Base-by-base conservation (phyloP, 2,329 filamentous ascomycete species). In the Calonectria hongkongensis region DNA sequence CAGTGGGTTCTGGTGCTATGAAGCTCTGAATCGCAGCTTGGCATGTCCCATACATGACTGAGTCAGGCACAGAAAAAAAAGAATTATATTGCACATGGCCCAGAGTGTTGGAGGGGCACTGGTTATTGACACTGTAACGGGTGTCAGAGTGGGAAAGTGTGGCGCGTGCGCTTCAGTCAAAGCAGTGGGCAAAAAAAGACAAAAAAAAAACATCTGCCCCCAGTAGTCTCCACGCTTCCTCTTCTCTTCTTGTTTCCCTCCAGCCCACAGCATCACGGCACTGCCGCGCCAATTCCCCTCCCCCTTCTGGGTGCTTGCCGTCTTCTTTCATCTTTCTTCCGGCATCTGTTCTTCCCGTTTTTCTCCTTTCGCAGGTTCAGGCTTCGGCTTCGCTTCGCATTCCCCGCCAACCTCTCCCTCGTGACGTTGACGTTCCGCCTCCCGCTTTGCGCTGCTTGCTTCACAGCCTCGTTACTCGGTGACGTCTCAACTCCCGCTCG, bases 271-370 rank as follows among this genome's bases (percentile, higher is more conserved):
- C 79, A 80, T 79, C 76, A 82, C 80, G 85, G 84, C 85, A 83
- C 84, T 84, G 85, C 85, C 85, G 85, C 83, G 85, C 82, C 86
- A 87, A 87, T 85, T 79, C 79, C 76, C 80, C 73, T 67, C 70
- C 75, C 79, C 81, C 76, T 77, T 76, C 76, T 83, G 85, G 85
- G 85, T 85, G 84, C 84, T 84, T 83, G 79, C 80, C 79, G 80
- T 83, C 81, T 81, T 80, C 78, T 78, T 82, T 81, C 76, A 80
- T 81, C 81, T 76, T 79, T 79, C 77, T 79, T 76, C 77, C 78
- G 78, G 78, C 78, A 79, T 82, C 78, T 82, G 81, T 84, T 84
- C 81, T 82, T 82, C 82, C 81, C 70, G 74, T 78, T 74, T 75
- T 78, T 74, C 70, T 74, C 76, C 73, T 74, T 78, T 76, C 73